Evolutionary conservation across 768 basidiomycete species (phyloP).

Genomic region (Suillus americanus): DNA sequence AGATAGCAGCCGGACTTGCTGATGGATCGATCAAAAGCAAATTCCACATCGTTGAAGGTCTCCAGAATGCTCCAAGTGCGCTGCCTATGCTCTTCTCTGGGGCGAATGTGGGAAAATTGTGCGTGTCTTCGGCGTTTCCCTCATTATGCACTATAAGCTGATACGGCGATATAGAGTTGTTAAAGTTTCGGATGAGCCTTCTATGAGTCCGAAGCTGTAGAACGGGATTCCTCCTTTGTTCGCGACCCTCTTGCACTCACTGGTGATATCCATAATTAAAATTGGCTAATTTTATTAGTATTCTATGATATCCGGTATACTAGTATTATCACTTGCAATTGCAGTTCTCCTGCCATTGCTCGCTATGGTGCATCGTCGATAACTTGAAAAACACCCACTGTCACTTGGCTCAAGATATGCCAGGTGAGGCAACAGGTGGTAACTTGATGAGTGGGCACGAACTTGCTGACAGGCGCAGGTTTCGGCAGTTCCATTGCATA

Average conservation of each 20-base stretch:
- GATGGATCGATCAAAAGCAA: conserved; percentile 77
- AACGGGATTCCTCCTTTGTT: neutral
- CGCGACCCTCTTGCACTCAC: neutral
- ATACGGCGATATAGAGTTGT: conserved; percentile 45
- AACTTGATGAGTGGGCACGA: neutral
- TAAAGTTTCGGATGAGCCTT: conserved; percentile 48
- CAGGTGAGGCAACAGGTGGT: neutral
- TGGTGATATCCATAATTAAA: neutral
- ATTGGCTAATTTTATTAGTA: neutral
- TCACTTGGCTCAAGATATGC: neutral
- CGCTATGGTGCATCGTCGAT: neutral
- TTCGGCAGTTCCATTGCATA: neutral
- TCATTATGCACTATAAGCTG: conserved; percentile 2
- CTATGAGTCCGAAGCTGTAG: conserved; percentile 5
- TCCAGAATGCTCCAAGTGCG: conserved; percentile 72
- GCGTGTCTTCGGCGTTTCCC: conserved; percentile 7
- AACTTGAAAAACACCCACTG: neutral
- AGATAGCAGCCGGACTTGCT: conserved; percentile 55
- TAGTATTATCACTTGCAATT: neutral
- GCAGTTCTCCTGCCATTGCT: neutral
- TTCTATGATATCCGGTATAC: neutral
- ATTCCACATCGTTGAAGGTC: conserved; percentile 76
- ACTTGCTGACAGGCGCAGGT: neutral
- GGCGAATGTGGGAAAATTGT: conserved; percentile 78
- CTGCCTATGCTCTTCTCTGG: conserved; percentile 73